A percentile compares a stretch with the other conserved stretches of the same genome.
phyloP scores from a whole-genome alignment of 495 filamentous ascomycete species.

The Neurospora africana region DNA sequence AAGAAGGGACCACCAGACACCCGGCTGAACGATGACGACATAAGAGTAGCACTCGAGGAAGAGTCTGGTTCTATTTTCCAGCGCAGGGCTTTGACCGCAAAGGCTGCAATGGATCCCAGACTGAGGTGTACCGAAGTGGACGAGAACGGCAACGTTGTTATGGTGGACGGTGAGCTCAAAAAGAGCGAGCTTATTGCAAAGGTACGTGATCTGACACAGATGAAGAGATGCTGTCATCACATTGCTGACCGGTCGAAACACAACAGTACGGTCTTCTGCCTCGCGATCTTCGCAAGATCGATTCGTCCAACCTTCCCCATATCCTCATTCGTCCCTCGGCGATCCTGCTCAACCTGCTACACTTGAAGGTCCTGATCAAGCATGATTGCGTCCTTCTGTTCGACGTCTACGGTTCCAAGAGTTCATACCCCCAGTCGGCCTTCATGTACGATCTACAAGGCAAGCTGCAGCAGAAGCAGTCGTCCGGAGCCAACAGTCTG shows the following conservation, averaged over 20 bases:
- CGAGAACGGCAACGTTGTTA: slow-evolving; percentile 83
- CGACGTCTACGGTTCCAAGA: slow-evolving; percentile 88
- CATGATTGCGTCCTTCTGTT: slow-evolving; percentile 88
- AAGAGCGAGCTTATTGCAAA: slow-evolving; percentile 94
- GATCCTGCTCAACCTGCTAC: slow-evolving; percentile 88
- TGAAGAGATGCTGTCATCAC: background rate
- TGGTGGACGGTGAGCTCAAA: slow-evolving; percentile 91
- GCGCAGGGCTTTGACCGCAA: slow-evolving; percentile 53
- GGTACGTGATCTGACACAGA: slow-evolving; percentile 39
- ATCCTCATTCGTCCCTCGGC: slow-evolving; percentile 91
- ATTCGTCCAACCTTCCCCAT: slow-evolving; percentile 93
- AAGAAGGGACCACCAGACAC: slow-evolving; percentile 19
- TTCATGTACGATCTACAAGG: slow-evolving; percentile 87
- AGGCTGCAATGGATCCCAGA: slow-evolving; percentile 67
- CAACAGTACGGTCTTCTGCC: slow-evolving; percentile 84
- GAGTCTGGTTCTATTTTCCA: slow-evolving; percentile 43
- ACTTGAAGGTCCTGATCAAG: slow-evolving; percentile 89
- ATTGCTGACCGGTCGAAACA: slow-evolving; percentile 13
- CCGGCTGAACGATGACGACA: slow-evolving; percentile 39
- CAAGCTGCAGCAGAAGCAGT: slow-evolving; percentile 46
- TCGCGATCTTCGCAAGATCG: slow-evolving; percentile 93
- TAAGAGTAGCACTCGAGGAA: slow-evolving; percentile 39
- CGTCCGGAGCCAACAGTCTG: slow-evolving; percentile 40
- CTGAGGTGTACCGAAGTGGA: slow-evolving; percentile 93
- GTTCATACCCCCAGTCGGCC: slow-evolving; percentile 87